Base-by-base conservation (phyloP, 495 filamentous ascomycete genomes). In the Talaromyces thailandensis region DNA sequence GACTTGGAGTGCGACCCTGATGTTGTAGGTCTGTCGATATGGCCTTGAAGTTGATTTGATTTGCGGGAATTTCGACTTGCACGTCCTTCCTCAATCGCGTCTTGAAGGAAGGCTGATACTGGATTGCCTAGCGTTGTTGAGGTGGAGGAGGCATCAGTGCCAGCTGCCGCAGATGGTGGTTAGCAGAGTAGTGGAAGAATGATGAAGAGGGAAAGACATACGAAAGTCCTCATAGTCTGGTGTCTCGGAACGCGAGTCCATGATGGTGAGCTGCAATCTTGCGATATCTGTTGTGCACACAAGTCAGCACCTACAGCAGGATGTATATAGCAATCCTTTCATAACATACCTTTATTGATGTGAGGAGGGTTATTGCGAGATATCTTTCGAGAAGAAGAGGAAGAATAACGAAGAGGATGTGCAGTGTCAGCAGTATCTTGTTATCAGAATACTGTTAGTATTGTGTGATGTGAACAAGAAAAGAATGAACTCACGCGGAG, bases 41-140 rank as follows among this genome's bases (percentile, higher is more conserved):
- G 66, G 3, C 70, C 69, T 23, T 61, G 60, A 18, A 68, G 63
- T 16, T 74, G 74, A 5, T 73, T 62, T 16, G 68, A 21, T 40
- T 68, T 69, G 29, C 72, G 71, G 3, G 70, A 71, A 35, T 66
- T 68, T 64, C 76, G 74, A 53, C 71, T 72, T 5, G 76, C 74
- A 9, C 76, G 76, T 58, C 79, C 75, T 66, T 82, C 79, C 61
- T 79, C 79, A 11, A 82, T 64, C 35, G 80, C 64, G 63, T 76
- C 79, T 52, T 81, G 78, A 24, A 82, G 59, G 0, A 82, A 66
- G 18, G 67, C 70, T 1, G 80, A 82, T 0, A 75, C 71, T 5
- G 79, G 78, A 37, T 81, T 81, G 3, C 77, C 75, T 0, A 75
- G 60, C 11, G 59, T 61, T 2, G 24, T 28, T 18, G 57, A 21